Conservation (phyloP, 2,329 filamentous ascomycete species). For the Botrytis tulipae region DNA sequence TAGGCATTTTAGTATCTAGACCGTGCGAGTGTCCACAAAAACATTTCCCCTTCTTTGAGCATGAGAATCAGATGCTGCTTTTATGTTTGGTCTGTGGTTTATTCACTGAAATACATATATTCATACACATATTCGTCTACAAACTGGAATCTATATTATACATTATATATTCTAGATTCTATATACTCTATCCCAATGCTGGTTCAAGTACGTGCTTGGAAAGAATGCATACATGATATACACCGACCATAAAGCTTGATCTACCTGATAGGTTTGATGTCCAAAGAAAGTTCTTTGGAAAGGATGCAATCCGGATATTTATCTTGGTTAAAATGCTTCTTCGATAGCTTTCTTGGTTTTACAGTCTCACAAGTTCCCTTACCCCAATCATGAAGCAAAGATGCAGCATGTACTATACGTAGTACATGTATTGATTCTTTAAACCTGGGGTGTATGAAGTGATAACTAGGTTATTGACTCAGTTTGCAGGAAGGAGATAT, state of each 20-base stretch:
- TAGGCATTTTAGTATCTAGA: not conserved
- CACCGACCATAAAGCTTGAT: not conserved
- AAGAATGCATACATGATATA: not conserved
- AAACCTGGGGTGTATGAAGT: not conserved
- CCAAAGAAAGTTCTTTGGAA: not conserved
- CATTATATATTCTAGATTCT: not conserved
- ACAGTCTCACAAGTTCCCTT: not conserved
- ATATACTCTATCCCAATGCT: not conserved
- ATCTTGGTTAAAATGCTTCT: not conserved
- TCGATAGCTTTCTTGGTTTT: not conserved
- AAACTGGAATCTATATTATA: too few relatives aligned
- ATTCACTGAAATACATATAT: too few relatives aligned
- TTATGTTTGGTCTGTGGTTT: not conserved
- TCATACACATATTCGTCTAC: too few relatives aligned
- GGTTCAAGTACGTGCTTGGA: not conserved
- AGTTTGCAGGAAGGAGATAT: not conserved
- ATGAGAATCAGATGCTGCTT: not conserved
- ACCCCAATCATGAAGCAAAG: not conserved
- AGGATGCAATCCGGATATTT: too few relatives aligned
- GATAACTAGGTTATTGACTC: not conserved
- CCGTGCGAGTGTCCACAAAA: slow-evolving; percentile 3
- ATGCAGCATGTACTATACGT: not conserved
- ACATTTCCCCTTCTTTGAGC: not conserved
- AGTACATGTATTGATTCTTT: not conserved
- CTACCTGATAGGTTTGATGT: not conserved